phyloP scores from a whole-genome alignment of 2,329 filamentous ascomycete species.

The Aureobasidium zeae region DNA sequence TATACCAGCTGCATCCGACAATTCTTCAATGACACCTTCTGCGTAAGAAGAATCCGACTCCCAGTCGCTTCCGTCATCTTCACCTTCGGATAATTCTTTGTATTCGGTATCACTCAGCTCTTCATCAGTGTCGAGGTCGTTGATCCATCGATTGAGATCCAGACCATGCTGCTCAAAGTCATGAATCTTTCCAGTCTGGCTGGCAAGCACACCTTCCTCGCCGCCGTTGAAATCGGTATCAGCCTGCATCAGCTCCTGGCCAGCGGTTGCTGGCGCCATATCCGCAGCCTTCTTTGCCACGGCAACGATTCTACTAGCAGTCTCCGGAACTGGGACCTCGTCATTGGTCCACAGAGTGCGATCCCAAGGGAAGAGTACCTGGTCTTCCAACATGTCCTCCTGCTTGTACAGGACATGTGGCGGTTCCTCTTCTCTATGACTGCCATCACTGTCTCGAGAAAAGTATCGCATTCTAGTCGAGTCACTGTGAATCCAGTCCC shows the following conservation, averaged over 20 bases:
- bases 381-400: conserved; percentile 34
- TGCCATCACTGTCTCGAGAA: conserved; percentile 15
- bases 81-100: conserved; percentile 9
- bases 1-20: conserved; percentile 10
- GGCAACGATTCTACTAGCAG: conserved; percentile 4
- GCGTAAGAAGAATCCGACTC: conserved; percentile 10
- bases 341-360: conserved; percentile 8
- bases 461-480: conserved; percentile 17
- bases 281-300: conserved; percentile 10
- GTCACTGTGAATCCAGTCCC: conserved; percentile 25
- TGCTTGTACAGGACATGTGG: conserved; percentile 31
- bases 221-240: conserved; percentile 2
- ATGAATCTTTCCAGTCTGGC: conserved; percentile 10
- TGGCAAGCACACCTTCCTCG: conserved; percentile 11
- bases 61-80: conserved; percentile 13
- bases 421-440: conserved; percentile 16
- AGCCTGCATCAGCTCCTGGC: conserved; percentile 4
- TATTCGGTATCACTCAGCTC: conserved; percentile 14
- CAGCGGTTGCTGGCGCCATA: not conserved
- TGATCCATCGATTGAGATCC: conserved; percentile 13
- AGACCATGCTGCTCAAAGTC: conserved; percentile 13
- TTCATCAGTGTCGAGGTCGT: conserved; percentile 14
- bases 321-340: conserved; percentile 7
- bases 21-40: conserved; percentile 13
- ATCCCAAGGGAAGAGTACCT: conserved; percentile 33